These are phyloP conservation scores for Solanum medicagineum DNA, from an alignment of 257 asterid species.

Conservation along the genomic window DNA sequence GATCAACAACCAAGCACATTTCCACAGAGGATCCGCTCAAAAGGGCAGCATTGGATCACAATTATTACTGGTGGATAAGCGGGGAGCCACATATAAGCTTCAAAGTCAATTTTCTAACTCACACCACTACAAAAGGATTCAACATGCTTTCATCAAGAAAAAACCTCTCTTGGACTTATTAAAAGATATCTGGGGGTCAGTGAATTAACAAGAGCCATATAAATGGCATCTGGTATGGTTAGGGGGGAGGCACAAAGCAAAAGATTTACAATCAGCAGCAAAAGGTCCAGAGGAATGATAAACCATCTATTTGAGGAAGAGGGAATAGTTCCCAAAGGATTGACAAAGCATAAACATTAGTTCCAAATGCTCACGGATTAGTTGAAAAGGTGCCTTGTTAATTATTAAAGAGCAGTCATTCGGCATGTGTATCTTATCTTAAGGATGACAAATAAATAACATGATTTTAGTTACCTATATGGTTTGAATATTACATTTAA, in stretches of 20 bases:
- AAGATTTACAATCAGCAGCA: neutral
- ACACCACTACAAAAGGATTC: neutral
- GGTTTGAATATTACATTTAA: neutral
- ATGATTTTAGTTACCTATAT: neutral
- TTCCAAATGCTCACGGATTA: neutral
- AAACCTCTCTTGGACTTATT: neutral
- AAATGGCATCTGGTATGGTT: neutral
- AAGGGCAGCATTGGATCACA: neutral
- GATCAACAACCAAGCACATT: no score
- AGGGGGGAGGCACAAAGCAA: neutral
- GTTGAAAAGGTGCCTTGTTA: neutral
- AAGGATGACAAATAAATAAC: neutral
- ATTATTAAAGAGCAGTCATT: neutral
- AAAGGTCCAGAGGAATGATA: neutral
- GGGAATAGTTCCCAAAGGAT: neutral
- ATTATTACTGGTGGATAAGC: neutral
- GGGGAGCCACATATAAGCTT: neutral
- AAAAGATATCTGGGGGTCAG: neutral
- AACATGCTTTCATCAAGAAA: neutral
- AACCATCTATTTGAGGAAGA: neutral
- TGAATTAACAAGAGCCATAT: neutral
- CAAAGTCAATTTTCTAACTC: neutral
- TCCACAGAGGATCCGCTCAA: no score
- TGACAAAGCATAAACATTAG: neutral
- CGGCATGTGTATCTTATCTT: neutral